These are phyloP conservation scores for Rhizopus delemar DNA, from an alignment of 371 early-diverging fungal genomes.

Conservation along the genomic window DNA sequence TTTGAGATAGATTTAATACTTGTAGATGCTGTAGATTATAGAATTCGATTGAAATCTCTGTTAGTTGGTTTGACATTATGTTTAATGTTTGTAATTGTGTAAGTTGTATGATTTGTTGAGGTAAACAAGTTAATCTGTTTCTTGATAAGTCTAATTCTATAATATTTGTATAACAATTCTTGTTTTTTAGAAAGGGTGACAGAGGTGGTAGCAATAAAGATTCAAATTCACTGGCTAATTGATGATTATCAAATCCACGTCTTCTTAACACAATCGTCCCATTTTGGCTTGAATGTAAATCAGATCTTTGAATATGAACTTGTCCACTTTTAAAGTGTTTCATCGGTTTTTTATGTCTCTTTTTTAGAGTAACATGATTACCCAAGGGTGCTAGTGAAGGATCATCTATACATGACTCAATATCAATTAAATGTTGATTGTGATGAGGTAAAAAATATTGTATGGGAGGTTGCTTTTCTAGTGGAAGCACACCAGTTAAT, in stretches of 20 bases:
- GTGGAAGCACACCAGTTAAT: conserved; percentile 41
- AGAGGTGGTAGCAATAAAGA: conserved; percentile 39
- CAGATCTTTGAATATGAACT: conserved; percentile 13
- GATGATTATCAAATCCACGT: conserved; percentile 40
- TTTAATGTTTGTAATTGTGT: conserved; percentile 53
- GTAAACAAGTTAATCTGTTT: conserved; percentile 49
- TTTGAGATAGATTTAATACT: conserved; percentile 58
- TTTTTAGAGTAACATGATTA: conserved; percentile 37
- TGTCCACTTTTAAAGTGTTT: conserved; percentile 19
- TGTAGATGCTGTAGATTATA: conserved; percentile 49
- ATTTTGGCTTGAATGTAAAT: conserved; percentile 6
- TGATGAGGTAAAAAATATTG: conserved; percentile 24
- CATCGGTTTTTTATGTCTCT: neutral
- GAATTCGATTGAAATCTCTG: conserved; percentile 52
- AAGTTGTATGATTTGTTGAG: conserved; percentile 44
- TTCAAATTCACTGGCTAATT: conserved; percentile 43
- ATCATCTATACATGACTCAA: conserved; percentile 64
- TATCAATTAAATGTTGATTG: conserved; percentile 43
- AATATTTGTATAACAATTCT: conserved; percentile 33
- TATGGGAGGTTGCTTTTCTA: conserved; percentile 30
- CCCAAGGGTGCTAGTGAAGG: conserved; percentile 62
- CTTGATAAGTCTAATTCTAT: conserved; percentile 63
- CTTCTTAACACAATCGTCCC: conserved; percentile 54
- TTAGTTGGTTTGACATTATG: conserved; percentile 57
- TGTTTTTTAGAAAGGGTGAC: conserved; percentile 31